Percentiles rank a stretch among this genome's conserved stretches.
Conservation (phyloP, 1,284 basidiomycete species). For the Moniliophthora roreri region DNA sequence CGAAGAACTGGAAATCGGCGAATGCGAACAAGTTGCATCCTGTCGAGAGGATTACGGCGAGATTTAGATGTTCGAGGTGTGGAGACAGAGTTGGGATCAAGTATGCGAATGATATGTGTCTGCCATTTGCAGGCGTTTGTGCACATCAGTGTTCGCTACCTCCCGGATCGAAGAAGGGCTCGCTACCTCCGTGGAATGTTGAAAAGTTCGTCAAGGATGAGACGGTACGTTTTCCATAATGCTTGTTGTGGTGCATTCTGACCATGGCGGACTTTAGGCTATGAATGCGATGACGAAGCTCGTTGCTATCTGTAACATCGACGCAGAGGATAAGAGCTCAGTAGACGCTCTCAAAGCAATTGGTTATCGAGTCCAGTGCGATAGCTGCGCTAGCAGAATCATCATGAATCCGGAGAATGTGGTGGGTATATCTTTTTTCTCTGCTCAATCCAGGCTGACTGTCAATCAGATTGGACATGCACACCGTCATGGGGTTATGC, state of each 20-base stretch:
- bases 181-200: slow-evolving; percentile 41
- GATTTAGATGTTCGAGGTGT: slow-evolving; percentile 58
- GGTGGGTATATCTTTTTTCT: slow-evolving; percentile 32
- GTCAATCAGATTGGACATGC: slow-evolving; percentile 53
- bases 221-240: slow-evolving; percentile 38
- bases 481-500: slow-evolving; percentile 59
- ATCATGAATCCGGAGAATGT: slow-evolving; percentile 49
- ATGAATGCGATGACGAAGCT: slow-evolving; percentile 38
- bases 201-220: slow-evolving; percentile 54
- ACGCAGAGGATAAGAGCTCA: slow-evolving; percentile 32
- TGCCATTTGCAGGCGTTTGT: slow-evolving; percentile 59
- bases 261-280: slow-evolving; percentile 33
- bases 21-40: slow-evolving; percentile 51
- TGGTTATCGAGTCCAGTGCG: slow-evolving; percentile 43
- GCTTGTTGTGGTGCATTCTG: not conserved
- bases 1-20: slow-evolving; percentile 44
- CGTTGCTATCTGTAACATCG: slow-evolving; percentile 29
- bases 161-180: slow-evolving; percentile 22
- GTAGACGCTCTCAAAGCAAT: slow-evolving; percentile 22
- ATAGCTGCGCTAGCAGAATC: slow-evolving; percentile 49
- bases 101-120: slow-evolving; percentile 37
- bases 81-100: slow-evolving; percentile 30
- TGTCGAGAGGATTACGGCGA: slow-evolving; percentile 53
- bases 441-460: too few relatives aligned
- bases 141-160: slow-evolving; percentile 60